A percentile compares a stretch with the other conserved stretches of the same genome.
Conservation (phyloP, 306 rosid species). For the Prinsepia uniflora region DNA sequence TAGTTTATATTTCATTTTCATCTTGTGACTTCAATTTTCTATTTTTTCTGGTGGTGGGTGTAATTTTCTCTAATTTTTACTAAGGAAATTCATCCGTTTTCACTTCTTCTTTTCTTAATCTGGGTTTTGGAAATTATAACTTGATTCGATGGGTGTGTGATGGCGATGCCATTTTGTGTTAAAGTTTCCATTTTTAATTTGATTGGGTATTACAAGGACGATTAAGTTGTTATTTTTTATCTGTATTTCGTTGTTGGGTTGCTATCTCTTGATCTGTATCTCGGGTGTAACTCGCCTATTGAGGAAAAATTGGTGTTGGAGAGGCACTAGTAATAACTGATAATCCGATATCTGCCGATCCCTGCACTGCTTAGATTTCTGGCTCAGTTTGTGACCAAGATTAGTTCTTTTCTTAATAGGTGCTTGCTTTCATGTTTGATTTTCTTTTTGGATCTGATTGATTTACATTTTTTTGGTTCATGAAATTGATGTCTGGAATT, state of each 20-base stretch:
- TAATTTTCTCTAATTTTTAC: conserved; percentile 7
- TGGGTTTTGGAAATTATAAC: conserved; percentile 15
- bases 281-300: not conserved
- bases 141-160: conserved; percentile 6
- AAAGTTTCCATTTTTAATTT: conserved; percentile 8
- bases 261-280: not conserved
- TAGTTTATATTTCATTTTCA: not conserved
- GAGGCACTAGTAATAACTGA: not conserved
- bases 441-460: not conserved
- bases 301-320: not conserved
- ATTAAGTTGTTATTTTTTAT: conserved; percentile 11
- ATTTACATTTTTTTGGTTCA: not conserved
- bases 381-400: not conserved
- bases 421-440: not conserved
- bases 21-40: not conserved
- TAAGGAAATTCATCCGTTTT: not conserved
- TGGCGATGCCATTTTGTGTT: not conserved
- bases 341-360: not conserved
- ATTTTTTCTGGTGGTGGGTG: conserved; percentile 17
- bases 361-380: not conserved
- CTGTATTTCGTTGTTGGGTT: not conserved
- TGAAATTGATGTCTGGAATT: no score
- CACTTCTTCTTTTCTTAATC: not conserved
- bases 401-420: not conserved
- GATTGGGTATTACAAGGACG: conserved; percentile 5